phyloP scores from a whole-genome alignment of 2,329 filamentous ascomycete genomes.

The Fusarium coicis region DNA sequence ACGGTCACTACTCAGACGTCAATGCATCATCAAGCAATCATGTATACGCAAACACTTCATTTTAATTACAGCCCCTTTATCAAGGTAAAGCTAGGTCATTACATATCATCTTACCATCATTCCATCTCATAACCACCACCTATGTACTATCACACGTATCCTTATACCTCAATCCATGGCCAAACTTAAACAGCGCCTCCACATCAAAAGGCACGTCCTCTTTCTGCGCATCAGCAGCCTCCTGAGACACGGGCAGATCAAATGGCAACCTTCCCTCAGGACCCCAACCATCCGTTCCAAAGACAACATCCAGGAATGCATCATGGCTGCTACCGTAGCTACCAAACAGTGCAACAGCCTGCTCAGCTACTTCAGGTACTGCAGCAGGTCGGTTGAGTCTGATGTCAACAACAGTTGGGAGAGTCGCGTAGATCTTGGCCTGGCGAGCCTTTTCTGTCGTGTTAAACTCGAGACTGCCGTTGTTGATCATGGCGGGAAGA shows the following conservation, averaged over 20 bases:
- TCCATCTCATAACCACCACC: neutral
- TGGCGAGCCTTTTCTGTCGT: conserved; percentile 42
- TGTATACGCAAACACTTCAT: neutral
- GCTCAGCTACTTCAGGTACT: conserved; percentile 54
- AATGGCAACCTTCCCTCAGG: conserved; percentile 52
- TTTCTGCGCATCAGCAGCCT: conserved; percentile 51
- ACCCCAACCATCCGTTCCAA: conserved; percentile 45
- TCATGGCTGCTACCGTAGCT: conserved; percentile 54
- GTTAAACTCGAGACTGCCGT: conserved; percentile 55
- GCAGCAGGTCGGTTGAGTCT: conserved; percentile 55
- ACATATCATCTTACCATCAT: conserved; percentile 5
- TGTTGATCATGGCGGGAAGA: conserved; percentile 53
- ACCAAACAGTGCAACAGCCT: conserved; percentile 52
- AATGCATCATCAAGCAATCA: neutral
- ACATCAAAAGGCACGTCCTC: conserved; percentile 47
- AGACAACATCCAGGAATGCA: conserved; percentile 57
- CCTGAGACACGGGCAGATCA: conserved; percentile 57
- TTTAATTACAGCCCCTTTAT: neutral
- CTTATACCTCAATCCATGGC: conserved; percentile 50
- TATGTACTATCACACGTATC: conserved; percentile 17
- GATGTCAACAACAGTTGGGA: conserved; percentile 57
- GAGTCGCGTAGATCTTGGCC: conserved; percentile 50
- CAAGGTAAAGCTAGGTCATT: neutral
- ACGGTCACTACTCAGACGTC: too few species aligned
- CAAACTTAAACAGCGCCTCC: conserved; percentile 45